Percentiles rank a stretch among this genome's conserved stretches.
These are phyloP conservation scores for Magnusiomyces ingens DNA, from an alignment of 1,139 yeast species.

Conservation along the genomic window DNA sequence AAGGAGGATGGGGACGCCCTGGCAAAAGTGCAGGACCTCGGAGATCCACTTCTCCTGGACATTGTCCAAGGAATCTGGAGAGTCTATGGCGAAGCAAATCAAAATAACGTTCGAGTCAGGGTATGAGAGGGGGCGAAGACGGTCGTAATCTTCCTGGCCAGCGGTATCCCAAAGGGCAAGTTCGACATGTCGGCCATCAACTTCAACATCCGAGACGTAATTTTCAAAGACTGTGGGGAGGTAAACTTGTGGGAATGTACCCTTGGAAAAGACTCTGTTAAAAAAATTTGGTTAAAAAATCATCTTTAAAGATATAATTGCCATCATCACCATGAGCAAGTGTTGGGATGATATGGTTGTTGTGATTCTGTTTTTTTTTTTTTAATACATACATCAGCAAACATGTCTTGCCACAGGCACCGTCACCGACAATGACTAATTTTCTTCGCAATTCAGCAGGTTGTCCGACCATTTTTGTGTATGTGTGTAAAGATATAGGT, in stretches of 20 bases:
- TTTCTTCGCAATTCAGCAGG: slow-evolving; percentile 48
- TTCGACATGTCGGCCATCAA: slow-evolving; percentile 87
- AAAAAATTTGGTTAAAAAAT: slow-evolving; percentile 28
- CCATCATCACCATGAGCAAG: background rate
- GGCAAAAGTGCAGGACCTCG: slow-evolving; percentile 90
- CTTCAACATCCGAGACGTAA: slow-evolving; percentile 90
- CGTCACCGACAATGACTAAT: slow-evolving; percentile 90
- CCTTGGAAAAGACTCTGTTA: slow-evolving; percentile 70
- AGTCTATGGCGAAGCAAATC: slow-evolving; percentile 85
- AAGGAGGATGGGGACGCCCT: slow-evolving; percentile 85
- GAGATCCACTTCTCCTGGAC: slow-evolving; percentile 94
- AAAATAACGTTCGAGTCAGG: slow-evolving; percentile 90
- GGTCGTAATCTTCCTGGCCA: slow-evolving; percentile 95
- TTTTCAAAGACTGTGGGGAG: slow-evolving; percentile 95
- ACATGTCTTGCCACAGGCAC: slow-evolving; percentile 90
- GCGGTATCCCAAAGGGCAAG: slow-evolving; percentile 98
- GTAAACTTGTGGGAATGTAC: slow-evolving; percentile 91
- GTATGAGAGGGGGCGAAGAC: slow-evolving; percentile 87
- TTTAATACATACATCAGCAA: slow-evolving; percentile 26
- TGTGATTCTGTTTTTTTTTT: background rate
- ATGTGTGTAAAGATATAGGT: slow-evolving; percentile 8
- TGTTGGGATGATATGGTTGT: no score
- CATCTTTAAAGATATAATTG: background rate
- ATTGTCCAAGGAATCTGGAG: slow-evolving; percentile 88
- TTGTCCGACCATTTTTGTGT: slow-evolving; percentile 29